A percentile compares a stretch with the other conserved stretches of the same genome.
These are phyloP conservation scores for Cercospora sp. DNA, from an alignment of 2,329 filamentous ascomycete species.

Conservation along the genomic window DNA sequence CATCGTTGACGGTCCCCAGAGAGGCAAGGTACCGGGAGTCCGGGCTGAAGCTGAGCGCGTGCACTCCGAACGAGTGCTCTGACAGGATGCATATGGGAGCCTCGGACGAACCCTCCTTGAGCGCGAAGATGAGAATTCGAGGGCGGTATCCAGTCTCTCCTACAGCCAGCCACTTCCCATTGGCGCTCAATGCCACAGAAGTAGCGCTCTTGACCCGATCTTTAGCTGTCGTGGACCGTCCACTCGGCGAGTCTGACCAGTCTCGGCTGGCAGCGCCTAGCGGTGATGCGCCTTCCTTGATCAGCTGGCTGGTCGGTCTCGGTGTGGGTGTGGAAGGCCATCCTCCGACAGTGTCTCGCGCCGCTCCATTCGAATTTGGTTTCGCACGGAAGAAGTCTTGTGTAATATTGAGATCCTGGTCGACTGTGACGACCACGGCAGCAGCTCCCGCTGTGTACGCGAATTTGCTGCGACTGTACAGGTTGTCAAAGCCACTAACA, in stretches of 20 bases:
- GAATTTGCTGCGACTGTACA: conserved; percentile 69
- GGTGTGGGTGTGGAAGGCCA: conserved; percentile 33
- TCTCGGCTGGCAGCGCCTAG: conserved; percentile 43
- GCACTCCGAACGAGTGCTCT: conserved; percentile 89
- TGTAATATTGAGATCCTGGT: conserved; percentile 61
- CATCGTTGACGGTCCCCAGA: conserved; percentile 85
- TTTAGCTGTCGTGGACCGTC: conserved; percentile 80
- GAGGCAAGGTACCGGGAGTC: conserved; percentile 86
- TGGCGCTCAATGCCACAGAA: conserved; percentile 82
- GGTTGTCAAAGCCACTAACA: conserved; percentile 81
- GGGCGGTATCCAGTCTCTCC: conserved; percentile 95
- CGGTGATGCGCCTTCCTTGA: conserved; percentile 51
- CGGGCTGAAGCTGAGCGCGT: conserved; percentile 82
- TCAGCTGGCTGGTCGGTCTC: conserved; percentile 25
- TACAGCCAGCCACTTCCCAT: conserved; percentile 84
- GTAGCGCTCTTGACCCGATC: conserved; percentile 94
- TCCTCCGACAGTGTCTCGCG: conserved; percentile 27
- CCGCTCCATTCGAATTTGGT: conserved; percentile 24
- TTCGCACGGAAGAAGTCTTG: conserved; percentile 87
- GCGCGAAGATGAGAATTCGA: conserved; percentile 84
- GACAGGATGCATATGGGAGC: conserved; percentile 79
- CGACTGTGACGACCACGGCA: conserved; percentile 82
- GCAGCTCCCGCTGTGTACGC: conserved; percentile 91
- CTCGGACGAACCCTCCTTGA: conserved; percentile 74
- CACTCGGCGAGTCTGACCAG: conserved; percentile 59